Percentiles rank a stretch among this genome's conserved stretches.
phyloP scores from a whole-genome alignment of 2,329 filamentous ascomycete species.

The Davidsoniella virescens region DNA sequence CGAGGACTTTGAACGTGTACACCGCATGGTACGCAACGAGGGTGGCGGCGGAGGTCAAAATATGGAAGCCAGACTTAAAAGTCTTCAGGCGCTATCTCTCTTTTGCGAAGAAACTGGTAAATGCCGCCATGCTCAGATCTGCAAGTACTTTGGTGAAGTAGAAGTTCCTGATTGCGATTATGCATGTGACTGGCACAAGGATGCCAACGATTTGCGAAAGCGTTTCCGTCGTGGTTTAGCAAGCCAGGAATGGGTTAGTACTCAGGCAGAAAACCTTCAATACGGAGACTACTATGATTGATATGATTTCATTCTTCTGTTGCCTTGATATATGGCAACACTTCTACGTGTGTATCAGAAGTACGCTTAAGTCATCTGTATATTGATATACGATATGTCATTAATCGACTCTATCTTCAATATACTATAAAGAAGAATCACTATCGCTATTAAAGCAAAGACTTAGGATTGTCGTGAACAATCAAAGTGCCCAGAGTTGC shows the following conservation, averaged over 20 bases:
- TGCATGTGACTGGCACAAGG: constrained; percentile 68
- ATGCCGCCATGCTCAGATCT: constrained; percentile 64
- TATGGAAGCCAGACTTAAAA: constrained; percentile 37
- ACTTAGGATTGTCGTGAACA: too few species aligned
- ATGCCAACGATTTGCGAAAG: constrained; percentile 38
- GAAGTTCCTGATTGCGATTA: constrained; percentile 46
- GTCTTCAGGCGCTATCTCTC: constrained; percentile 50
- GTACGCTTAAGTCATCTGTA: too few species aligned
- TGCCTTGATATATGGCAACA: too few species aligned
- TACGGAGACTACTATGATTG: constrained; percentile 37
- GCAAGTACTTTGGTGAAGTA: constrained; percentile 59
- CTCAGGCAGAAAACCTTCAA: constrained; percentile 41
- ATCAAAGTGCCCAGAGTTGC: neutral
- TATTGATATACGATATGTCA: too few species aligned
- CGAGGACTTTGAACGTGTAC: constrained; percentile 66
- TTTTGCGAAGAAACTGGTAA: constrained; percentile 65
- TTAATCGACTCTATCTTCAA: too few species aligned
- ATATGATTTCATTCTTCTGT: neutral
- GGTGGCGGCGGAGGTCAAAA: constrained; percentile 5
- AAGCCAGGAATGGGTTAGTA: constrained; percentile 46
- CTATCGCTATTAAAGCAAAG: too few species aligned
- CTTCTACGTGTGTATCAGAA: too few species aligned
- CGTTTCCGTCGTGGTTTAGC: constrained; percentile 40
- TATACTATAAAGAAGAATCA: too few species aligned
- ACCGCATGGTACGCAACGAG: constrained; percentile 30